A percentile compares a stretch with the other conserved stretches of the same genome.
Evolutionary conservation across 352 stramenopile genomes (phyloP).

Genomic region (Phytopythium sindhum): DNA sequence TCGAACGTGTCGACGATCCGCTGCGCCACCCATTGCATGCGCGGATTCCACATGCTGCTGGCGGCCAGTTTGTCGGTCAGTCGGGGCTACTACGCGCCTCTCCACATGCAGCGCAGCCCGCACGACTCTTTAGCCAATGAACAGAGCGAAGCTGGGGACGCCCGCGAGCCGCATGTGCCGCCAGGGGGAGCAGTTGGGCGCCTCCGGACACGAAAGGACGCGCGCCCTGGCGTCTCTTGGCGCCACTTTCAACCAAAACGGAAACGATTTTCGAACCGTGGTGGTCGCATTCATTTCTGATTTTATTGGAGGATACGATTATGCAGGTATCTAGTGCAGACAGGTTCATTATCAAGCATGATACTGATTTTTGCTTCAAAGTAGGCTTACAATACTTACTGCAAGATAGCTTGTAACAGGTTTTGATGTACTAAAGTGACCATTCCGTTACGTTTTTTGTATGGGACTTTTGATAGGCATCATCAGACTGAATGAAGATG

Average conservation of each 20-base stretch:
- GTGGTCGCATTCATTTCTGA: background rate
- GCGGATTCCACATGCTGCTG: slow-evolving; percentile 58
- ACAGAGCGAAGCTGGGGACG: too few species aligned
- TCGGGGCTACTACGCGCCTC: background rate
- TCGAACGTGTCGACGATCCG: slow-evolving; percentile 82
- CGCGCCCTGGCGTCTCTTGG: background rate
- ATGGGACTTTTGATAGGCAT: too few species aligned
- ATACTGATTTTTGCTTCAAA: too few species aligned
- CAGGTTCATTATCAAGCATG: too few species aligned
- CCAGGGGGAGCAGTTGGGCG: background rate
- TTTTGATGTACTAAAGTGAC: too few species aligned
- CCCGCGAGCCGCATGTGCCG: background rate
- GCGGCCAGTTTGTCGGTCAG: background rate
- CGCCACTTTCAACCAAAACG: background rate
- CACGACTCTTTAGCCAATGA: background rate
- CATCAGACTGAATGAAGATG: too few species aligned
- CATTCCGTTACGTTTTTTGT: too few species aligned
- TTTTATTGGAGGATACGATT: too few species aligned
- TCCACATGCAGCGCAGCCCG: background rate
- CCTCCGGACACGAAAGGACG: background rate
- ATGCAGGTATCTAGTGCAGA: too few species aligned
- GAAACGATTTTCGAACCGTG: background rate
- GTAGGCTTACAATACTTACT: too few species aligned
- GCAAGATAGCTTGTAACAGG: too few species aligned
- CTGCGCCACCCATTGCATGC: slow-evolving; percentile 80